Evolutionary conservation across 495 filamentous ascomycete genomes (phyloP).

Genomic region (Staphylotrichum longicolle): DNA sequence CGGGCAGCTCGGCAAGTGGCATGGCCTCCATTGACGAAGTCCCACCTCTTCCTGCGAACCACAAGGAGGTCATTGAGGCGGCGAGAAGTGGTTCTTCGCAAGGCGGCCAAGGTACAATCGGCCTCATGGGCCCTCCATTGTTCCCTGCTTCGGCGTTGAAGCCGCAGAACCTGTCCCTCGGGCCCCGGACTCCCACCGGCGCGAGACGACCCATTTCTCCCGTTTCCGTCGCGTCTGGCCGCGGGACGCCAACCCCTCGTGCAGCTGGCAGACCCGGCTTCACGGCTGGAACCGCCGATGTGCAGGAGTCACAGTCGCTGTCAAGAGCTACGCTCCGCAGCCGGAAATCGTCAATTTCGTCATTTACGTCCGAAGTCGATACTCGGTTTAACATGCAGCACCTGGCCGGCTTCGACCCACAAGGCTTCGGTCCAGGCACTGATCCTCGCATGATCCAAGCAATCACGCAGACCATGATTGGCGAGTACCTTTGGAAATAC

Average conservation of each 20-base stretch:
- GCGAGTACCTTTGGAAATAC: constrained; percentile 98
- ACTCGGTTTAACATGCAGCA: constrained; percentile 75
- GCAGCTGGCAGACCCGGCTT: constrained; percentile 31
- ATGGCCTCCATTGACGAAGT: constrained; percentile 32
- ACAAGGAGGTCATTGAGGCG: constrained; percentile 79
- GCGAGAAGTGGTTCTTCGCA: constrained; percentile 55
- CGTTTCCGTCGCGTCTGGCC: constrained; percentile 31
- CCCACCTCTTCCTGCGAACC: constrained; percentile 78
- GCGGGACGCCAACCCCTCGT: constrained; percentile 44
- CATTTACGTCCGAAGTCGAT: constrained; percentile 91
- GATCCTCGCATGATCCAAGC: constrained; percentile 99
- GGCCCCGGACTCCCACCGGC: constrained; percentile 69
- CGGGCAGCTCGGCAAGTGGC: constrained; percentile 68
- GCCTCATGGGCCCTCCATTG: constrained; percentile 80
- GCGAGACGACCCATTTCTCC: constrained; percentile 41
- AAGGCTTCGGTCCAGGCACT: constrained; percentile 62
- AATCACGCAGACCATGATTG: constrained; percentile 99
- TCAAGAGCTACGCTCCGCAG: constrained; percentile 39
- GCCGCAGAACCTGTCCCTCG: constrained; percentile 39
- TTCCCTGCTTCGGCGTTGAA: constrained; percentile 78
- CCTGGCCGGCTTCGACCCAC: constrained; percentile 55
- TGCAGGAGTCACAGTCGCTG: constrained; percentile 46
- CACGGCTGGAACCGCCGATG: constrained; percentile 37
- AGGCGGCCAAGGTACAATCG: constrained; percentile 46
- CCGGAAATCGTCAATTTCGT: constrained; percentile 84